These are phyloP conservation scores for Fusarium guadeloupense DNA, from an alignment of 2,329 filamentous ascomycete genomes.

Conservation along the genomic window DNA sequence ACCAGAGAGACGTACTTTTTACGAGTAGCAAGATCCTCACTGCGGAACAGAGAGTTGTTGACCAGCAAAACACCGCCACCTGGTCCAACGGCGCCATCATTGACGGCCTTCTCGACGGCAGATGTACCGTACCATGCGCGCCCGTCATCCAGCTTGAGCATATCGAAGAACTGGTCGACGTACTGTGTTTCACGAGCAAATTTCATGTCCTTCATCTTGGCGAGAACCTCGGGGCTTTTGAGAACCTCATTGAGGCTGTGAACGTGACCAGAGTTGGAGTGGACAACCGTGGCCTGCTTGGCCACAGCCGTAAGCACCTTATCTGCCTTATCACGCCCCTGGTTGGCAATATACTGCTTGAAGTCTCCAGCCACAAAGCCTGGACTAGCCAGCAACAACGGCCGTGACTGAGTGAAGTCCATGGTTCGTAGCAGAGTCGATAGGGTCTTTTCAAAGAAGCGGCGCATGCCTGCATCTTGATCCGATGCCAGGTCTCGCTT, in stretches of 20 bases:
- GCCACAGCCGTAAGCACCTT: conserved; percentile 72
- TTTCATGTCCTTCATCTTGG: conserved; percentile 84
- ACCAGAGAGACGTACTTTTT: conserved; percentile 86
- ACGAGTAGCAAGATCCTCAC: conserved; percentile 78
- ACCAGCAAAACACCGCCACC: conserved; percentile 87
- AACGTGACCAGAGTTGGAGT: conserved; percentile 85
- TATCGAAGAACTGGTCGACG: conserved; percentile 84
- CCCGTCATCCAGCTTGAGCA: conserved; percentile 84
- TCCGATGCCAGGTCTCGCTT: conserved; percentile 72
- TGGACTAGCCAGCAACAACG: conserved; percentile 85
- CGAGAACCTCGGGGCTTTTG: conserved; percentile 79
- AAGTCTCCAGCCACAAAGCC: conserved; percentile 88
- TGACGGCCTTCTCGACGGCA: conserved; percentile 84
- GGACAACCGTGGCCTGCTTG: conserved; percentile 76
- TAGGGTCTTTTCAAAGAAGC: conserved; percentile 81
- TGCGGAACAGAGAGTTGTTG: conserved; percentile 87
- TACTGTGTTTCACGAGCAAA: conserved; percentile 84
- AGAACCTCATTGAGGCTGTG: conserved; percentile 90
- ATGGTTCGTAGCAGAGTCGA: conserved; percentile 80
- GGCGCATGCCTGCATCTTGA: conserved; percentile 73
- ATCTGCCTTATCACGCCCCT: conserved; percentile 66
- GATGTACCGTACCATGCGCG: conserved; percentile 89
- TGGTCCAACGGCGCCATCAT: conserved; percentile 86
- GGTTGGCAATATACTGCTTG: conserved; percentile 74
- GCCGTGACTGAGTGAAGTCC: conserved; percentile 75